Evolutionary conservation across 2,329 filamentous ascomycete species (phyloP).

Genomic region (Cytospora piceae): DNA sequence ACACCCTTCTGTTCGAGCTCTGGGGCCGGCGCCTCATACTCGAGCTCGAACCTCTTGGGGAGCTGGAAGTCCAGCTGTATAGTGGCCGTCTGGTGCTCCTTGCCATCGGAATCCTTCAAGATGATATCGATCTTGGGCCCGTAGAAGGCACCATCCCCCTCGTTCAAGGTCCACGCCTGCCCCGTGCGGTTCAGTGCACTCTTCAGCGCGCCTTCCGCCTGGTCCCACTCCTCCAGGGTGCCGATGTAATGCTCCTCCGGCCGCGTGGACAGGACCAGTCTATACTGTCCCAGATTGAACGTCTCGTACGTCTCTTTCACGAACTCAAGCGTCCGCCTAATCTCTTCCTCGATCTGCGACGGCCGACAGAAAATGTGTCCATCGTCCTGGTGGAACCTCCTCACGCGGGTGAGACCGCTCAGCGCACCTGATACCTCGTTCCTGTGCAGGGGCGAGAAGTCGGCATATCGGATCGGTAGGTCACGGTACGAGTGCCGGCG

Average conservation of each 20-base stretch:
- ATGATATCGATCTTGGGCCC: slow-evolving; percentile 92
- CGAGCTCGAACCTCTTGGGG: slow-evolving; percentile 77
- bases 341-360: slow-evolving; percentile 74
- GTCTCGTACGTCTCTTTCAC: slow-evolving; percentile 72
- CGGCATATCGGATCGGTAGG: slow-evolving; percentile 80
- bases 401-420: slow-evolving; percentile 80
- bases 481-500: slow-evolving; percentile 77
- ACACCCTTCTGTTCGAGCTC: slow-evolving; percentile 60
- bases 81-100: slow-evolving; percentile 86
- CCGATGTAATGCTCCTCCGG: slow-evolving; percentile 80
- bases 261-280: slow-evolving; percentile 77
- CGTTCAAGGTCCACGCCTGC: slow-evolving; percentile 72
- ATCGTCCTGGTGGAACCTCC: slow-evolving; percentile 89
- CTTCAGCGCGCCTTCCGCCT: slow-evolving; percentile 68
- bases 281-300: slow-evolving; percentile 72
- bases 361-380: slow-evolving; percentile 88
- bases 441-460: slow-evolving; percentile 84
- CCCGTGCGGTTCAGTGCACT: slow-evolving; percentile 66
- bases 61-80: slow-evolving; percentile 91
- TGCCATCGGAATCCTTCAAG: slow-evolving; percentile 76
- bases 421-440: slow-evolving; percentile 84
- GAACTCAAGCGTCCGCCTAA: slow-evolving; percentile 73
- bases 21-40: slow-evolving; percentile 72
- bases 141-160: slow-evolving; percentile 87
- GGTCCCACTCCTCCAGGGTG: slow-evolving; percentile 66